Conservation (phyloP, 2,329 filamentous ascomycete genomes). For the Aspergillus quadrilineatus region DNA sequence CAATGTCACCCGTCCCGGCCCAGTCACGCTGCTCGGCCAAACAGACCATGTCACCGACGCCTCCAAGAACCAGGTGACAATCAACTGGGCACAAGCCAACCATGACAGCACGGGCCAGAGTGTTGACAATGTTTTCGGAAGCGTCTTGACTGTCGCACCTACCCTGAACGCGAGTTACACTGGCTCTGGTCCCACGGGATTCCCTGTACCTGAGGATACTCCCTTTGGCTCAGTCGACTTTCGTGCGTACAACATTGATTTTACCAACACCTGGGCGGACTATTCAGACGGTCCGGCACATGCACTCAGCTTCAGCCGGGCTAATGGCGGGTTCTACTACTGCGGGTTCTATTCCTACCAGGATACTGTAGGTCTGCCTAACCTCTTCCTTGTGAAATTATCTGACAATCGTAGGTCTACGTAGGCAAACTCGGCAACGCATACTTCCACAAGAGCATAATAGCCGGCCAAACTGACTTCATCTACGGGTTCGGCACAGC, state of each 20-base stretch:
- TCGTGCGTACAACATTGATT: constrained; percentile 66
- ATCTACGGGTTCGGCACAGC: constrained; percentile 67
- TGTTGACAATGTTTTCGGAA: constrained; percentile 63
- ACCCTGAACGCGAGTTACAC: constrained; percentile 63
- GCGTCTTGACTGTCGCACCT: constrained; percentile 62
- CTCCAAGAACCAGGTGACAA: constrained; percentile 53
- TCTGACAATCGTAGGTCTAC: constrained; percentile 47
- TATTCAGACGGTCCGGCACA: constrained; percentile 57
- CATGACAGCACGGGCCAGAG: constrained; percentile 37
- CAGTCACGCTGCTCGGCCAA: constrained; percentile 62
- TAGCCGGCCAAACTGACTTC: constrained; percentile 68
- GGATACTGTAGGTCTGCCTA: constrained; percentile 53
- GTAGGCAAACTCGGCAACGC: constrained; percentile 66
- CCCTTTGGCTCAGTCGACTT: constrained; percentile 65
- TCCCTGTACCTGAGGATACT: constrained; percentile 58
- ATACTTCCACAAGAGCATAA: constrained; percentile 61
- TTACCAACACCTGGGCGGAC: constrained; percentile 59
- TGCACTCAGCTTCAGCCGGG: constrained; percentile 60
- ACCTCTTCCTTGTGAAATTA: not conserved
- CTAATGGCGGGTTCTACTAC: constrained; percentile 67
- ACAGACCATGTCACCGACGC: constrained; percentile 50
- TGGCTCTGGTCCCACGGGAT: constrained; percentile 62
- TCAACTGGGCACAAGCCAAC: constrained; percentile 60
- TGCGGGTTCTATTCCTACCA: constrained; percentile 67
- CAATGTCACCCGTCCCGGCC: constrained; percentile 62